Percentiles rank a stretch among this genome's conserved stretches.
These are phyloP conservation scores for Ceratobasidium sp. DNA, from an alignment of 1,284 basidiomycete genomes.

Conservation along the genomic window DNA sequence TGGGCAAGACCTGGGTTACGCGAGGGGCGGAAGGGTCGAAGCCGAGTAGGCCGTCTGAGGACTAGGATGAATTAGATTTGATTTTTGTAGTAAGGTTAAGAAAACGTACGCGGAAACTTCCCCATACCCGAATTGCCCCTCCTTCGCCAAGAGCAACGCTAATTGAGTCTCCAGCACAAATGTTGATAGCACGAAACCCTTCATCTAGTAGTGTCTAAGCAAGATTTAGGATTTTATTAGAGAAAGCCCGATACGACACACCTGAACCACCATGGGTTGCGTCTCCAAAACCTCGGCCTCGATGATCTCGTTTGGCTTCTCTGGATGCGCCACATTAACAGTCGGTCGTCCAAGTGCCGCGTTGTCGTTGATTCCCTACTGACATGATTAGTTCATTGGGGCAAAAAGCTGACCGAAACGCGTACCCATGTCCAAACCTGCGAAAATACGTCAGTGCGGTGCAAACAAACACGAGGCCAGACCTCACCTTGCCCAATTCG, in stretches of 20 bases:
- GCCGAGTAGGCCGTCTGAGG: conserved; percentile 86
- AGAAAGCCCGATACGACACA: neutral
- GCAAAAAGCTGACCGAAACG: conserved; percentile 69
- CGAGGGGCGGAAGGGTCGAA: conserved; percentile 70
- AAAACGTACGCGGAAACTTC: conserved; percentile 86
- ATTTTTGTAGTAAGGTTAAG: neutral
- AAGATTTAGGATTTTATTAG: neutral
- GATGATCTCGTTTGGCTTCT: conserved; percentile 70
- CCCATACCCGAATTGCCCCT: conserved; percentile 91
- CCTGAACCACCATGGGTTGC: conserved; percentile 71
- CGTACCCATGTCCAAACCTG: conserved; percentile 70
- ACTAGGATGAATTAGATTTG: conserved; percentile 54
- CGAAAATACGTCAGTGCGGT: conserved; percentile 20
- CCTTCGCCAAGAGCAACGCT: conserved; percentile 83
- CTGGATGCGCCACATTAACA: conserved; percentile 75
- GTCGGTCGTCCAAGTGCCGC: conserved; percentile 91
- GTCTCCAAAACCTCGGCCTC: conserved; percentile 86
- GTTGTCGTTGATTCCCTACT: conserved; percentile 79
- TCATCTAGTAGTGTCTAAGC: conserved; percentile 79
- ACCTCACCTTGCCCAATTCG: conserved; percentile 83
- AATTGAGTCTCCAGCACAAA: conserved; percentile 88
- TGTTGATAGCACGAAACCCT: conserved; percentile 84
- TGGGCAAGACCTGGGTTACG: conserved; percentile 59
- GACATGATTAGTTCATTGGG: neutral
- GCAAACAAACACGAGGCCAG: conserved; percentile 8